Base-by-base conservation (phyloP, 2,329 filamentous ascomycete species). In the Rutstroemia sp. region DNA sequence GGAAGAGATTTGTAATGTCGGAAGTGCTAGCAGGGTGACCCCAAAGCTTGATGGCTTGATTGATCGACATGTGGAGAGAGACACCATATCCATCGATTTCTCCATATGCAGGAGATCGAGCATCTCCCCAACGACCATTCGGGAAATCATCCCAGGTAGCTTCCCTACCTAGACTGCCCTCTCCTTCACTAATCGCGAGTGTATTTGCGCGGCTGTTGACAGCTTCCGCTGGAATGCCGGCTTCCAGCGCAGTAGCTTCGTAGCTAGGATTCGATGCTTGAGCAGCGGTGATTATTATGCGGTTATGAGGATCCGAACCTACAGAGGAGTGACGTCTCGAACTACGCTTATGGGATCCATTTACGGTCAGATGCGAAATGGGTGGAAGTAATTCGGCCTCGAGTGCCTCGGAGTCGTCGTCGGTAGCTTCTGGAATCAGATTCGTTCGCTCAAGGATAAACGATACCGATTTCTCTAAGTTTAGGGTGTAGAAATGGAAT, bases 121-220 rank as follows among this genome's bases (percentile, higher is more conserved):
- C 89, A 67, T 96, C 92, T 69, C 92, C 92, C 84, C 92, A 97
- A 55, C 92, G 83, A 27, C 92, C 94, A 75, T 97, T 97, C 61
- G 92, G 92, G 71, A 91, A 99, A 68, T 99, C 94, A 67, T 99
- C 94, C 94, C 94, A 99, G 0, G 94, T 99, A 37, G 94, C 94
- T 76, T 97, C 92, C 50, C 94, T 82, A 10, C 92, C 94, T 6
- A 96, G 77, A 3, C 88, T 81, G 23, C 92, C 94, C 67, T 96
- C 88, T 5, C 94, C 92, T 73, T 97, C 92, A 0, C 92, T 96
- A 57, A 96, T 96, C 27, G 92, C 90, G 9, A 97, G 80, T 0
- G 90, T 94, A 70, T 92, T 92, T 56, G 87, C 86, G 52, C 92
- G 82, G 19, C 83, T 84, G 69, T 92, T 92, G 66, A 92, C 78